Percentiles rank a stretch among this genome's conserved stretches.
Conservation (phyloP, 2,329 filamentous ascomycete species). For the Triangularia verruculosa region DNA sequence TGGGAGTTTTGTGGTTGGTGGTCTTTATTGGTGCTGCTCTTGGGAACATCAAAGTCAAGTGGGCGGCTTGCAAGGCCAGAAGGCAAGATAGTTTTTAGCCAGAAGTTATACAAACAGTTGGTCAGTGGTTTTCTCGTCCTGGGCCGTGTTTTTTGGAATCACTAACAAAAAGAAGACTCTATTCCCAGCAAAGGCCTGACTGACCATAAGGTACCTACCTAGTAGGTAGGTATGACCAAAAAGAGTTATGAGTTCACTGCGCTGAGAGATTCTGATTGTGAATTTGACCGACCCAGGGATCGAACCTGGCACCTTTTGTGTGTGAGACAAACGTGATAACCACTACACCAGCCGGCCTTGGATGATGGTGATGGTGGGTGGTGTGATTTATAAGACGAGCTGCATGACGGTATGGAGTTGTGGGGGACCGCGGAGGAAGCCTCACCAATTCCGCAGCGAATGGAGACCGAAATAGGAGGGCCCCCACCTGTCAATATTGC, state of each 20-base stretch:
- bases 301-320: conserved; percentile 28
- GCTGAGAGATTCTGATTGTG: neutral
- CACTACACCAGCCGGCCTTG: conserved; percentile 26
- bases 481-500: neutral
- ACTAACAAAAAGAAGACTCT: conserved; percentile 1
- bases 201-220: too few species aligned
- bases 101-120: conserved; percentile 3
- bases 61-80: neutral
- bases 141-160: neutral
- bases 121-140: neutral
- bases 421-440: neutral
- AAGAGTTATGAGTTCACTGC: neutral
- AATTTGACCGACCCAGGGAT: conserved; percentile 25
- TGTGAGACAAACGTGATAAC: conserved; percentile 28
- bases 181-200: too few species aligned
- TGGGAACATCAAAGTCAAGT: neutral
- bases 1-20: neutral
- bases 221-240: neutral
- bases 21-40: neutral
- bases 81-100: neutral
- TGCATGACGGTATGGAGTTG: neutral
- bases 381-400: neutral
- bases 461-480: neutral
- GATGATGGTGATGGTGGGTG: neutral
- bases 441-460: neutral